Base-by-base conservation (phyloP, 345 rosid genomes). In the Raphanus sativus region DNA sequence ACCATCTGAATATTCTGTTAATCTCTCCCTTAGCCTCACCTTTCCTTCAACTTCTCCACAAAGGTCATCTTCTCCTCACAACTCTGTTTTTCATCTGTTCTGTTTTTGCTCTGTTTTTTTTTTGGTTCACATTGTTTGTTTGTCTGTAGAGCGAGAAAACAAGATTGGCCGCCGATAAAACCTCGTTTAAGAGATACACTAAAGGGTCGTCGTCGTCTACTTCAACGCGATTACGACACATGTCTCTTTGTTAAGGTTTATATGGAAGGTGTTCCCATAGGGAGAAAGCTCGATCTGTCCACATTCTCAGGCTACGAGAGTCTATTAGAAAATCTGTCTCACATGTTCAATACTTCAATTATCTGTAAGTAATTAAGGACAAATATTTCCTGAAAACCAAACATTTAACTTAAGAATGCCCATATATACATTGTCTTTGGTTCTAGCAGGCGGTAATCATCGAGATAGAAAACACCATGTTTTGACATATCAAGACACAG, bases 261-360 rank as follows among this genome's bases (percentile, higher is more conserved):
- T 77, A 87, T 87, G 88, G 93, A 87, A 50, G 93, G 91, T 8
- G 75, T 81, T 45, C 87, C 87, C 61, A 89, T 89, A 60, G 93
- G 93, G 6, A 86, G 93, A 74, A 89, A 89, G 54, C 78, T 89
- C 15, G 87, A 89, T 61, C 81, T 89, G 75, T 84, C 83, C 16
- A 84, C 85, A 29, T 86, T 82, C 74, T 75, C 79, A 16, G 71
- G 83, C 65, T 86, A 86, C 32, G 81, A 76, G 5, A 77, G 77
- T 62, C 82, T 86, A 17, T 48, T 77, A 50, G 52, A 60, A 21
- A 65, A 77, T 6, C 86, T 86, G 1, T 77, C 77, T 34, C 71
- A 56, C 10, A 85, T 86, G 86, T 86, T 84, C 59, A 63, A 62
- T 56, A 79, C 87, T 67, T 48, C 71, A 5, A 79, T 86, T 16